Evolutionary conservation across 2,329 filamentous ascomycete species (phyloP), one percentile per base, ranked within the genome.

Genomic region (Xylaria sp.): DNA sequence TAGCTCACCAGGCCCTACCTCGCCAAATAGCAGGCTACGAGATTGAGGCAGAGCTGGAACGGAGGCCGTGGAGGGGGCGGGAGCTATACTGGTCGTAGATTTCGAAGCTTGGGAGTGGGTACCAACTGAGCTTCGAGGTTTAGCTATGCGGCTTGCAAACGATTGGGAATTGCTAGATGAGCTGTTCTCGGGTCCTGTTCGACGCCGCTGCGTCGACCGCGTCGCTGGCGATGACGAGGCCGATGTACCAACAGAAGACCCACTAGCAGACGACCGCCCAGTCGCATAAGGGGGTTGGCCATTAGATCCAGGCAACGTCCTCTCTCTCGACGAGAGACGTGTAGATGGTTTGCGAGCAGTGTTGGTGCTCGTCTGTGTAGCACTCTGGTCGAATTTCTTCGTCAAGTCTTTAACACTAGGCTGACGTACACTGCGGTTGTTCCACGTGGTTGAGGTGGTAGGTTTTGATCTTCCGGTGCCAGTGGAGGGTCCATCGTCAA

Each of bases 321-420:
- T 22, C 51, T 68, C 68, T 42, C 60, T 66, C n/a, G 50, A 45
- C 20, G 60, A 50, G 38, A 49, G 44, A 36, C 64, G 66, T 42
- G 63, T 15, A 33, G 77, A 63, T 72, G 77, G 69, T 75, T 79
- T 74, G 75, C 74, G 73, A 74, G 78, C 73, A 71, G 78, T 66
- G 69, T 68, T 68, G 69, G 54, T 74, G 53, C 71, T 71, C 27
- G 65, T 45, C 61, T 74, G 70, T 27, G 75, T 69, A 53, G 78
- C 81, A 71, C 84, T 88, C 75, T 90, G 88, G 78, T 95, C 92
- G 80, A 95, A 96, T 61, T 87, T 89, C 78, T 90, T 92, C 74
- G 92, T 89, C 69, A 96, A 83, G 75, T 96, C 92, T 79, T 90
- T 93, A 72, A 96, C 91, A 67, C 90, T 94, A n/a, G 89, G 84